These are phyloP conservation scores for Calocybe indica DNA, from an alignment of 768 basidiomycete species.

Conservation along the genomic window DNA sequence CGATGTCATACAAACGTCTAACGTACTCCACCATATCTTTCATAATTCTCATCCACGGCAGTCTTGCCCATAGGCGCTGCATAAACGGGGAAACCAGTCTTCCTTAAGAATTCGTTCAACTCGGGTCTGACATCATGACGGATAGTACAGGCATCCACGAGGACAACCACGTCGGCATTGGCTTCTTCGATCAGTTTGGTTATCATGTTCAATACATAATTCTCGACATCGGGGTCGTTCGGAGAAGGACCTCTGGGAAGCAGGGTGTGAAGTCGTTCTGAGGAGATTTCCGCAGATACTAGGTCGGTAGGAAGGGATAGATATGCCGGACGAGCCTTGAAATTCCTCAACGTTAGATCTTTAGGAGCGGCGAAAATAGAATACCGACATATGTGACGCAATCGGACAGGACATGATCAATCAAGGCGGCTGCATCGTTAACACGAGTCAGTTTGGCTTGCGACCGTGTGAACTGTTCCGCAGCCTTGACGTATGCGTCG, in stretches of 20 bases:
- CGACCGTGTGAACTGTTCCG: conserved; percentile 67
- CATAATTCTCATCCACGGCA: conserved; percentile 60
- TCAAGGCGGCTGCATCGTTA: conserved; percentile 53
- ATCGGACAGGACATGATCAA: conserved; percentile 73
- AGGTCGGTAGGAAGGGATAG: conserved; percentile 83
- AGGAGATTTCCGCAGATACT: conserved; percentile 60
- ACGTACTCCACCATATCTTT: conserved; percentile 77
- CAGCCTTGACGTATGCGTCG: conserved; percentile 73
- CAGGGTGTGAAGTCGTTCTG: conserved; percentile 55
- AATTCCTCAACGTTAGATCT: not conserved
- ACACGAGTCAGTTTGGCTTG: conserved; percentile 55
- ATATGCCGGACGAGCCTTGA: conserved; percentile 80
- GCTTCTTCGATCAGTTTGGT: conserved; percentile 56
- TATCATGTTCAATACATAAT: conserved; percentile 72
- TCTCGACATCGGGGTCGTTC: conserved; percentile 55
- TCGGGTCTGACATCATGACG: conserved; percentile 65
- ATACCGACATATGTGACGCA: conserved; percentile 49
- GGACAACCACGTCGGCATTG: conserved; percentile 62
- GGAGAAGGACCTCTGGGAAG: conserved; percentile 41
- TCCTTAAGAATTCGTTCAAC: conserved; percentile 52
- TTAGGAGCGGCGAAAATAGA: not conserved
- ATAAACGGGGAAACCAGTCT: conserved; percentile 70
- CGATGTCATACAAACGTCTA: not conserved
- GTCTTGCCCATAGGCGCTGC: conserved; percentile 81
- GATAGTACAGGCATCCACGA: conserved; percentile 77